Percentiles rank a stretch among this genome's conserved stretches.
Conservation (phyloP, 2,329 filamentous ascomycete species). For the Xylaria hypoxylon region DNA sequence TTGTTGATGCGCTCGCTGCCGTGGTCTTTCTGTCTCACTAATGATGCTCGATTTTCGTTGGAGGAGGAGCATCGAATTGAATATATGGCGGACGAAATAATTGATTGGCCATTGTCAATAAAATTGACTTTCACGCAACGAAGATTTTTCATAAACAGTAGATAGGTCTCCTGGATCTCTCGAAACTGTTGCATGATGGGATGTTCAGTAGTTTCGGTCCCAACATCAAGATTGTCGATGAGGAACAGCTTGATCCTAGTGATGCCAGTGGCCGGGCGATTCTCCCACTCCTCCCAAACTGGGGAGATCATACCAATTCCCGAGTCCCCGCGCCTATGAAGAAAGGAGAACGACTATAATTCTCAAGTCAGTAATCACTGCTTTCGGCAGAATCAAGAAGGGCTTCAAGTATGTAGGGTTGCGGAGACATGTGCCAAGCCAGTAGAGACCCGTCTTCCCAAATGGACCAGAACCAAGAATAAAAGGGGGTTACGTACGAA, state of each 20-base stretch:
- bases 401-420: neutral
- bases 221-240: conserved; percentile 44
- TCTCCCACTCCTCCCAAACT: conserved; percentile 53
- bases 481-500: conserved; percentile 42
- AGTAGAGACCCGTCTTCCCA: neutral
- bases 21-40: conserved; percentile 21
- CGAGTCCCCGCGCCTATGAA: conserved; percentile 53
- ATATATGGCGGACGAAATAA: conserved; percentile 29
- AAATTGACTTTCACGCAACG: conserved; percentile 50
- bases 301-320: conserved; percentile 65
- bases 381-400: neutral
- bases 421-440: too few species aligned
- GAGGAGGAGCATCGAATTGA: conserved; percentile 20
- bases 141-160: conserved; percentile 59
- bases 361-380: neutral
- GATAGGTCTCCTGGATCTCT: conserved; percentile 53
- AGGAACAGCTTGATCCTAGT: conserved; percentile 57
- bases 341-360: conserved; percentile 56
- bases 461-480: neutral
- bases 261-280: conserved; percentile 24
- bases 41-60: conserved; percentile 14
- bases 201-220: conserved; percentile 19
- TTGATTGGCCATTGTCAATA: conserved; percentile 40
- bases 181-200: conserved; percentile 51
- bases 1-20: conserved; percentile 49